Percentiles rank a stretch among this genome's conserved stretches.
Conservation (phyloP, 1,284 basidiomycete species). For the Austroboletus sp. region DNA sequence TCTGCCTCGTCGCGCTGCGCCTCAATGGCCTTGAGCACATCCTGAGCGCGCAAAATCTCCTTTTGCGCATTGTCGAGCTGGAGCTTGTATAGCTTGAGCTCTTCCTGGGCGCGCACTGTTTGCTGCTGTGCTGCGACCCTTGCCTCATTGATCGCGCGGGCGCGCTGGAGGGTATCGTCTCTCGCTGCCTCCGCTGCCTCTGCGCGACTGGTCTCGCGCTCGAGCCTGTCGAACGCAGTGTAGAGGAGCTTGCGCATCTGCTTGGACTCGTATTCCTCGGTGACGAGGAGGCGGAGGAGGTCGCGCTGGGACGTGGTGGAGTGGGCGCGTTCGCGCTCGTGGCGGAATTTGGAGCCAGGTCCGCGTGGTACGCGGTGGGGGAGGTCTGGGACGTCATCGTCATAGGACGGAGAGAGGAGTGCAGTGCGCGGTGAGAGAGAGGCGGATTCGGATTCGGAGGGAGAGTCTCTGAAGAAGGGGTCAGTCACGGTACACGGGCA, state of each 20-base stretch:
- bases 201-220: conserved; percentile 48
- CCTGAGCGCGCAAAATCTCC: conserved; percentile 49
- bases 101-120: conserved; percentile 44
- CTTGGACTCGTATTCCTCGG: conserved; percentile 50
- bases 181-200: conserved; percentile 47
- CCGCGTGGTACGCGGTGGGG: conserved; percentile 20
- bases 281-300: conserved; percentile 45
- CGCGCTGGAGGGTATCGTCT: conserved; percentile 44
- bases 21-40: conserved; percentile 40
- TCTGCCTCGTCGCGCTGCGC: conserved; percentile 49
- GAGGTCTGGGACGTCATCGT: neutral
- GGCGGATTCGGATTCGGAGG: conserved; percentile 25
- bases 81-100: conserved; percentile 54
- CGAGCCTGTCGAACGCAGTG: conserved; percentile 46
- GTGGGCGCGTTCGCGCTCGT: conserved; percentile 32
- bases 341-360: conserved; percentile 28
- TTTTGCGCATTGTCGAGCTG: conserved; percentile 58
- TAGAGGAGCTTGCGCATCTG: conserved; percentile 49
- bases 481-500: conserved; percentile 1
- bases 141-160: conserved; percentile 48
- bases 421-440: conserved; percentile 28
- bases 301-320: conserved; percentile 36
- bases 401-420: conserved; percentile 24
- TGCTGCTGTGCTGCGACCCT: conserved; percentile 47
- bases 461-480: conserved; percentile 2